phyloP scores from a whole-genome alignment of 805 yeast genomes.

The Candida fluviatilis region DNA sequence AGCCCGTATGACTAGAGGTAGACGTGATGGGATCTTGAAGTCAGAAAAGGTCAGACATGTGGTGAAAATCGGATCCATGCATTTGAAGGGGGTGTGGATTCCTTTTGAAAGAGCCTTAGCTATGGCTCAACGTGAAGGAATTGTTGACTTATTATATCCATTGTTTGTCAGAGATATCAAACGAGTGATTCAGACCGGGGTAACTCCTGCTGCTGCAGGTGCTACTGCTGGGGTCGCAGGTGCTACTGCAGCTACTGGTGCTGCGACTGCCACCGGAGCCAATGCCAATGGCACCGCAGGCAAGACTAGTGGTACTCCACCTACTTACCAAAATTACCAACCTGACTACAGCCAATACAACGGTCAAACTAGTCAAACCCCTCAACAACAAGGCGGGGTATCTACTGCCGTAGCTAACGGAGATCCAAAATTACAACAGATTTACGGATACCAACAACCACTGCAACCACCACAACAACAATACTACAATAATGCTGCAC shows the following conservation, averaged over 20 bases:
- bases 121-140: slow-evolving; percentile 78
- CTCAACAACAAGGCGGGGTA: not conserved
- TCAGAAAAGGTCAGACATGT: slow-evolving; percentile 27
- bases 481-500: not conserved
- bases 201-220: slow-evolving; percentile 28
- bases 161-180: slow-evolving; percentile 73
- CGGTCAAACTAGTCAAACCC: not conserved
- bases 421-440: slow-evolving; percentile 4
- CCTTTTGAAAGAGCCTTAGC: slow-evolving; percentile 80
- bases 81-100: slow-evolving; percentile 39
- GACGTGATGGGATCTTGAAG: slow-evolving; percentile 37
- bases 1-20: slow-evolving; percentile 37
- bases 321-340: slow-evolving; percentile 5
- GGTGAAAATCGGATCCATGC: slow-evolving; percentile 35
- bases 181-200: slow-evolving; percentile 44
- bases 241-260: not conserved
- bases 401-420: not conserved
- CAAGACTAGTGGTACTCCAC: not conserved
- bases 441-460: slow-evolving; percentile 8
- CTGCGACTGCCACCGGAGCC: not conserved
- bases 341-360: slow-evolving; percentile 4
- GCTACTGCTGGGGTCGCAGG: slow-evolving; percentile 8
- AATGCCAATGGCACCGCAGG: slow-evolving; percentile 2
- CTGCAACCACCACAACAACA: slow-evolving; percentile 3
- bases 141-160: slow-evolving; percentile 62